A percentile compares a stretch with the other conserved stretches of the same genome.
Conservation (phyloP, 2,329 filamentous ascomycete genomes). For the Alternaria brassicae region DNA sequence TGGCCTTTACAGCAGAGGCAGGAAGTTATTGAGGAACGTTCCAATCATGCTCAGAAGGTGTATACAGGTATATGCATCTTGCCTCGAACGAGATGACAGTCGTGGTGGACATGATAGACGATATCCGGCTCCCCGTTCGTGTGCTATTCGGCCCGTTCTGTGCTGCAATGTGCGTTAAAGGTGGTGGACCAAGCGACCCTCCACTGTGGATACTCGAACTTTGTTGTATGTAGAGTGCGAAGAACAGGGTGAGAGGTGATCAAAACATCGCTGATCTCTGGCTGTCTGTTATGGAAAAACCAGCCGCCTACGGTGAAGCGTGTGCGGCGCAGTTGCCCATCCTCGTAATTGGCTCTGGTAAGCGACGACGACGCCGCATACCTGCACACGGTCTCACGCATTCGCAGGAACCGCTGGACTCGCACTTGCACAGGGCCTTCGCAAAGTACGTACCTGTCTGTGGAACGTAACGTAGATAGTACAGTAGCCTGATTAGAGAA, state of each 20-base stretch:
- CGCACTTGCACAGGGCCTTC: conserved; percentile 47
- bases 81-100: neutral
- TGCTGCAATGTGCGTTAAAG: neutral
- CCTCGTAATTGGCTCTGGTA: conserved; percentile 46
- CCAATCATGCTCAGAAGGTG: neutral
- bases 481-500: conserved; percentile 1
- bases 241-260: neutral
- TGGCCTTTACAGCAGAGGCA: neutral
- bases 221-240: neutral
- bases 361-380: conserved; percentile 14
- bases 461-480: neutral
- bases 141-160: neutral
- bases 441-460: conserved; percentile 35
- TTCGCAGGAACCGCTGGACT: conserved; percentile 45
- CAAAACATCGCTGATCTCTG: conserved; percentile 1
- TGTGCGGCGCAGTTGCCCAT: conserved; percentile 20
- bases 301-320: neutral
- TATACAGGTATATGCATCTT: neutral
- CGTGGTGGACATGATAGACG: neutral
- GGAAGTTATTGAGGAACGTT: neutral
- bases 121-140: neutral
- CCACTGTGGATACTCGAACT: conserved; percentile 1
- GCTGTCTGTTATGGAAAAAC: conserved; percentile 4
- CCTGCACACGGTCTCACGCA: conserved; percentile 8
- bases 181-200: conserved; percentile 1